These are phyloP conservation scores for Ceratocystis lukuohia DNA, from an alignment of 2,329 filamentous ascomycete species.

Conservation along the genomic window DNA sequence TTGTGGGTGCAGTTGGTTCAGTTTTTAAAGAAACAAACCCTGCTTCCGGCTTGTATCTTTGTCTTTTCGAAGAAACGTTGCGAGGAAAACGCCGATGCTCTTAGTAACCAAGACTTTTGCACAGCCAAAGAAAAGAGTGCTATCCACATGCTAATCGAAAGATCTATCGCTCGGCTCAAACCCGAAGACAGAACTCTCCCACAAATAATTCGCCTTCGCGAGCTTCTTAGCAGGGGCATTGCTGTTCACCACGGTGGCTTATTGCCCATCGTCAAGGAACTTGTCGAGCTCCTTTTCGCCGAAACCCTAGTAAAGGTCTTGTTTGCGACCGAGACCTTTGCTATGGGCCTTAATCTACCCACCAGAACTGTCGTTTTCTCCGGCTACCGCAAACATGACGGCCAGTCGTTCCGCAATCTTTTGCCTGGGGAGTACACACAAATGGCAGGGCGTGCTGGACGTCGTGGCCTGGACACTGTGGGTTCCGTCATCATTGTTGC, in stretches of 20 bases:
- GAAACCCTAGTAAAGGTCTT: slow-evolving; percentile 91
- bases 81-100: slow-evolving; percentile 89
- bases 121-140: slow-evolving; percentile 89
- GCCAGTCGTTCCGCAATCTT: slow-evolving; percentile 78
- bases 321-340: slow-evolving; percentile 96
- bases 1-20: slow-evolving; percentile 94
- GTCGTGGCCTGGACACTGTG: slow-evolving; percentile 81
- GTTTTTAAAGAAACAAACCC: slow-evolving; percentile 70
- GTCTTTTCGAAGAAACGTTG: slow-evolving; percentile 98
- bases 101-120: slow-evolving; percentile 91
- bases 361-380: slow-evolving; percentile 96
- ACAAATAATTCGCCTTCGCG: slow-evolving; percentile 77
- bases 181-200: slow-evolving; percentile 81
- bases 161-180: slow-evolving; percentile 80
- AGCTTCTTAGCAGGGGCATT: slow-evolving; percentile 75
- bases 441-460: slow-evolving; percentile 90
- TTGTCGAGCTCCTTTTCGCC: slow-evolving; percentile 93
- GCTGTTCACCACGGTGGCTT: slow-evolving; percentile 93
- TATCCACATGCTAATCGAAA: slow-evolving; percentile 95
- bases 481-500: slow-evolving; percentile 91
- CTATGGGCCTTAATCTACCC: slow-evolving; percentile 92
- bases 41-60: slow-evolving; percentile 90
- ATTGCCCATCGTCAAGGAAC: slow-evolving; percentile 90
- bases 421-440: slow-evolving; percentile 95
- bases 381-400: slow-evolving; percentile 91